These are phyloP conservation scores for Cyanodermella asteris DNA, from an alignment of 2,329 filamentous ascomycete genomes.

Conservation along the genomic window DNA sequence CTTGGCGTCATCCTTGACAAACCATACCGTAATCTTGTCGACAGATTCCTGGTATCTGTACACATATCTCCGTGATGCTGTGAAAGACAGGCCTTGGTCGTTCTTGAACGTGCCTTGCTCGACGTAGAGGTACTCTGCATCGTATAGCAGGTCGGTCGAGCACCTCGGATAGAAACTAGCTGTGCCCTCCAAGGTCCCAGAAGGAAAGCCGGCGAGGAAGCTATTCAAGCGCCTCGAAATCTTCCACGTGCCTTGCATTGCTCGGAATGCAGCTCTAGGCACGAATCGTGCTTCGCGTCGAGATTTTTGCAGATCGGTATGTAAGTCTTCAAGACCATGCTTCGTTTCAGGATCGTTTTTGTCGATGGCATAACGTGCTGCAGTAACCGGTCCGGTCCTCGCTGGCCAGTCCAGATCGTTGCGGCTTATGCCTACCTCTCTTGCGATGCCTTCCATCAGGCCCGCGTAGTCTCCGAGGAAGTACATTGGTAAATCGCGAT, in stretches of 20 bases:
- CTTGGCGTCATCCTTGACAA: conserved; percentile 40
- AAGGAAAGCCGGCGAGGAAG: conserved; percentile 34
- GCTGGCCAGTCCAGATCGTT: too few relatives aligned
- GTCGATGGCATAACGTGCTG: too few relatives aligned
- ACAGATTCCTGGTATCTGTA: conserved; percentile 44
- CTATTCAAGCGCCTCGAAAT: conserved; percentile 36
- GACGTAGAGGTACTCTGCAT: conserved; percentile 16
- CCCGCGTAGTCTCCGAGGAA: too few relatives aligned
- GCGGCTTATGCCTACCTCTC: too few relatives aligned
- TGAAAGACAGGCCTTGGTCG: conserved; percentile 32
- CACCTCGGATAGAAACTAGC: conserved; percentile 41
- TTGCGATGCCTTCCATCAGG: too few relatives aligned
- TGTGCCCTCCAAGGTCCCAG: conserved; percentile 41
- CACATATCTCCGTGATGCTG: conserved; percentile 45
- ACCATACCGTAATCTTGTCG: conserved; percentile 44
- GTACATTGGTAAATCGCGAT: too few relatives aligned
- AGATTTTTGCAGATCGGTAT: too few relatives aligned
- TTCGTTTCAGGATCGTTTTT: too few relatives aligned
- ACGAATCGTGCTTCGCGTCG: too few relatives aligned
- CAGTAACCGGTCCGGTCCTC: too few relatives aligned
- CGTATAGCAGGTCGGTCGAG: conserved; percentile 25
- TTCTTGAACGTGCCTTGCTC: conserved; percentile 40
- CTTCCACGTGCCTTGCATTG: conserved; percentile 50
- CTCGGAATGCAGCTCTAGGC: too few relatives aligned
- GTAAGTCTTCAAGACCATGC: too few relatives aligned